Conservation (phyloP, 768 basidiomycete genomes). For the Chiua virens region DNA sequence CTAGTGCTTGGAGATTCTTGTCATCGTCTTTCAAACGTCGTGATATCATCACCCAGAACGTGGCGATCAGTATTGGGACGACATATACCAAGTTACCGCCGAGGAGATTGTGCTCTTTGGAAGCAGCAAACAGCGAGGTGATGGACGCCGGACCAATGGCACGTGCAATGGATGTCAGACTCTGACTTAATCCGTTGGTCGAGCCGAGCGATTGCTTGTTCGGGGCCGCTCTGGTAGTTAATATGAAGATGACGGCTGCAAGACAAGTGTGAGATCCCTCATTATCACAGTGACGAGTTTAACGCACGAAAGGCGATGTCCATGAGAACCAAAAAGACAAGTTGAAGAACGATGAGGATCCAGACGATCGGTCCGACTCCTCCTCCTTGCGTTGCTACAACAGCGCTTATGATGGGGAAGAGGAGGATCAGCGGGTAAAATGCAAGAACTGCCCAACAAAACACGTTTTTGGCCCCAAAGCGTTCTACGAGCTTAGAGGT, state of each 20-base stretch:
- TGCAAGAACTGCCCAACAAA: conserved; percentile 35
- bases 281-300: background rate
- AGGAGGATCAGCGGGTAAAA: conserved; percentile 39
- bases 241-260: conserved; percentile 51
- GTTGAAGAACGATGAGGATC: conserved; percentile 32
- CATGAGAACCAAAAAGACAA: conserved; percentile 29
- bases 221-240: conserved; percentile 52
- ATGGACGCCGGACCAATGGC: conserved; percentile 50
- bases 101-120: conserved; percentile 46
- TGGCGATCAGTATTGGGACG: conserved; percentile 35
- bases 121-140: conserved; percentile 53
- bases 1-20: too few species aligned
- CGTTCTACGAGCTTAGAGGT: conserved; percentile 39
- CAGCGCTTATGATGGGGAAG: conserved; percentile 45
- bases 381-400: conserved; percentile 33
- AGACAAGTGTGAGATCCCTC: background rate
- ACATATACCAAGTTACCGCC: conserved; percentile 53
- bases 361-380: conserved; percentile 39
- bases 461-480: conserved; percentile 42
- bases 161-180: conserved; percentile 42
- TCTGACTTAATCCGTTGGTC: conserved; percentile 58
- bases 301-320: conserved; percentile 44
- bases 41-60: conserved; percentile 21
- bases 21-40: too few species aligned
- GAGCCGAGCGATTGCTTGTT: conserved; percentile 55